Conservation (phyloP, 345 rosid genomes). For the Mercurialis annua region DNA sequence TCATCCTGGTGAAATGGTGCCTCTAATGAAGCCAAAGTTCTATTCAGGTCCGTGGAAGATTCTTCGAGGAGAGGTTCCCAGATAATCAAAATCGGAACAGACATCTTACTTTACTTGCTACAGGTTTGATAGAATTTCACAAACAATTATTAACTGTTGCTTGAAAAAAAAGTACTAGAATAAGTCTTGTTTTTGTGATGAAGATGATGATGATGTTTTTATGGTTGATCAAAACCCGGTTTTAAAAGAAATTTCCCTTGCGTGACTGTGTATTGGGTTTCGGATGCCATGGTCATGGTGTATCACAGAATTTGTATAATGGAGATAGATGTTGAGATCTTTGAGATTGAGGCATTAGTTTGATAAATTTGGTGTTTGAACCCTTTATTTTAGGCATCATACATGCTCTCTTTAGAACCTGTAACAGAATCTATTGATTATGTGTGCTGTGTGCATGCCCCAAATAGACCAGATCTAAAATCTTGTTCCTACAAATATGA, state of each 20-base stretch:
- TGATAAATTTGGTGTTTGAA: not conserved
- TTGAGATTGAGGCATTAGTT: not conserved
- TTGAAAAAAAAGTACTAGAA: not conserved
- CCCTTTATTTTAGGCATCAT: no score
- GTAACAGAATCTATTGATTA: not conserved
- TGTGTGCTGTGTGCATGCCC: not conserved
- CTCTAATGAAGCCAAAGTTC: conserved; percentile 70
- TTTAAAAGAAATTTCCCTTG: no score
- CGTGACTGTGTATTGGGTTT: no score
- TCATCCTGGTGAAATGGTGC: conserved; percentile 81
- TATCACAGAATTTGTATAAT: no score
- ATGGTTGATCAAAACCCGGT: no score
- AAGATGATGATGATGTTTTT: no score
- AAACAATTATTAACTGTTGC: not conserved
- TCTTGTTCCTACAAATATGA: not conserved
- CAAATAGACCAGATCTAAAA: not conserved
- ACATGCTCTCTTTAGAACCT: no score
- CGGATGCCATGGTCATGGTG: no score
- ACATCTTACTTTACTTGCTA: not conserved
- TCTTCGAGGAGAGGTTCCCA: conserved; percentile 50
- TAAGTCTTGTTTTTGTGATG: no score
- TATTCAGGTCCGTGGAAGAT: conserved; percentile 87
- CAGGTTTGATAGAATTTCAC: not conserved
- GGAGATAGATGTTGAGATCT: not conserved
- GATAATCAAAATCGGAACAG: not conserved